Evolutionary conservation across 805 yeast species (phyloP), one percentile per base, ranked within the genome.

Genomic region (Pichia sporocuriosa): DNA sequence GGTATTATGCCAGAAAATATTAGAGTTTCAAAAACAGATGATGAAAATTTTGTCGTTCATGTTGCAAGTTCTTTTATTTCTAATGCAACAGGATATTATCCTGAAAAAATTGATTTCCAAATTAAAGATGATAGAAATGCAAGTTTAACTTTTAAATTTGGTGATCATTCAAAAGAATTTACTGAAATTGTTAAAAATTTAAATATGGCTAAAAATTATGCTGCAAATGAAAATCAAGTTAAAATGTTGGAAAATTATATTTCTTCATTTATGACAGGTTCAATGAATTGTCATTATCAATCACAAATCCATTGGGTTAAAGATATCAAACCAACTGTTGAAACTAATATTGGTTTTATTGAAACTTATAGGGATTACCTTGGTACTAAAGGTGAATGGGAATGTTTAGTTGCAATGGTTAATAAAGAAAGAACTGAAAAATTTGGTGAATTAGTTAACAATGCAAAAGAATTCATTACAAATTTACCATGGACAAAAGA

Each of bases 301-400:
- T 82, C 96, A 1, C 96, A 87, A 61, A 75, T 79, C 41, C 70
- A 75, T 45, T 87, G 96, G 96, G 94, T 87, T 44, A 84, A 84
- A 58, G 96, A 87, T 60, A 62, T 83, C 39, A 81, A 85, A 1
- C 96, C 96, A 11, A 67, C 67, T 12, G 80, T 81, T 29, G 87
- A 80, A 63, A 79, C 90, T 34, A 86, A 87, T 58, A 76, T 87
- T 53, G 96, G 96, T 0, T 87, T 87, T 59, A 87, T 87, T 52
- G 96, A 87, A 66, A 87, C 96, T 23, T 87, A 87, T 65, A 73
- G 96, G 62, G 96, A 86, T 58, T 95, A 95, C 13, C 75, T 89
- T 25, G 95, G 95, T 35, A 85, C 86, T 35, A 75, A 88, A 56
- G 96, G 96, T 45, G 96, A 87, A 62, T 87, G 93, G 90, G 96